phyloP scores from a whole-genome alignment of 352 stramenopile species.

The Globisporangium paroecandrum region DNA sequence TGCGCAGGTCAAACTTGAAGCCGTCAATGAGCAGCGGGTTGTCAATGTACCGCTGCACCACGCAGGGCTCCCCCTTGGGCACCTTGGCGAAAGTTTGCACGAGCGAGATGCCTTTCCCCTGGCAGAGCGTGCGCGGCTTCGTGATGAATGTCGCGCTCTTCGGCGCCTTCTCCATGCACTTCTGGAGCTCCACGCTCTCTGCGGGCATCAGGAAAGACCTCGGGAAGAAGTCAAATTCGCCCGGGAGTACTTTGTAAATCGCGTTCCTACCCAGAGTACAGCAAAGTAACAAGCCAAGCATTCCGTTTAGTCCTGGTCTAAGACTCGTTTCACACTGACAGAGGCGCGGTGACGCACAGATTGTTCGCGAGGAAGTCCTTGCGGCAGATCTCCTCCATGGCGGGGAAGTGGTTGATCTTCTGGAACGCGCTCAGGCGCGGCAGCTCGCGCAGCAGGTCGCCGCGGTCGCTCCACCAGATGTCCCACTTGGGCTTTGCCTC shows the following conservation, averaged over 20 bases:
- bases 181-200: slow-evolving; percentile 32
- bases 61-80: slow-evolving; percentile 29
- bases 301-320: too few species aligned
- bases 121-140: slow-evolving; percentile 38
- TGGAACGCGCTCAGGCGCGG: slow-evolving; percentile 42
- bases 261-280: slow-evolving; percentile 25
- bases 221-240: slow-evolving; percentile 40
- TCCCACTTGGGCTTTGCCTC: slow-evolving; percentile 33
- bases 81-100: slow-evolving; percentile 36
- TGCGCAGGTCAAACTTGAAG: slow-evolving; percentile 92
- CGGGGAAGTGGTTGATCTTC: slow-evolving; percentile 55
- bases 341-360: slow-evolving; percentile 23
- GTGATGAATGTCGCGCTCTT: slow-evolving; percentile 43
- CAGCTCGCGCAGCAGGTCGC: slow-evolving; percentile 37
- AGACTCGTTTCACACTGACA: background rate
- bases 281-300: background rate
- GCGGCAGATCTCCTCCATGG: slow-evolving; percentile 54
- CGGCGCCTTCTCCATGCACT: slow-evolving; percentile 28
- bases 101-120: slow-evolving; percentile 43
- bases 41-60: slow-evolving; percentile 81
- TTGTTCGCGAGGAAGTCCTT: slow-evolving; percentile 55
- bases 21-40: slow-evolving; percentile 90
- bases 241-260: slow-evolving; percentile 35
- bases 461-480: slow-evolving; percentile 50
- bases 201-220: slow-evolving; percentile 37